These are phyloP conservation scores for Neocucurbitaria cava DNA, from an alignment of 2,329 filamentous ascomycete species.

Conservation along the genomic window DNA sequence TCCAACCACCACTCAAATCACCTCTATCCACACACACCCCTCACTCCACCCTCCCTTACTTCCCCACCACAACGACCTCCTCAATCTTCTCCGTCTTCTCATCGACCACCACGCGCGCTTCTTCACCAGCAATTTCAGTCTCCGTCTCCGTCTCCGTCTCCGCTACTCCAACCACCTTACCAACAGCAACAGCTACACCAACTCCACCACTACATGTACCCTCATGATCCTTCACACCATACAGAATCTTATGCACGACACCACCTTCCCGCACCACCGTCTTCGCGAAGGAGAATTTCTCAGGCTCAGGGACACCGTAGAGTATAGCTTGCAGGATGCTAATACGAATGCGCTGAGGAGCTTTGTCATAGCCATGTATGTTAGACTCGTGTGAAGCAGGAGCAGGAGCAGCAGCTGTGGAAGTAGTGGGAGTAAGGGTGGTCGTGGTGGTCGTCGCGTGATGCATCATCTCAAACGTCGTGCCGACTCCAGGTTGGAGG, in stretches of 20 bases:
- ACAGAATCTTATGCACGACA: background rate
- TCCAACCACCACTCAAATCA: too few relatives aligned
- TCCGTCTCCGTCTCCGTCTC: too few relatives aligned
- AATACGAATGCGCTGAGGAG: too few relatives aligned
- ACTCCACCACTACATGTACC: background rate
- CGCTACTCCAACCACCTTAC: background rate
- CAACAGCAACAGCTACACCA: background rate
- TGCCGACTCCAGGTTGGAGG: constrained; percentile 15
- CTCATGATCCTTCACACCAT: constrained; percentile 2
- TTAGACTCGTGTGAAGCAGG: background rate
- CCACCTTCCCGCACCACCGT: background rate
- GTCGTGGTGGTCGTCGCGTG: background rate
- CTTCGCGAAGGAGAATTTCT: background rate
- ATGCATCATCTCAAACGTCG: constrained; percentile 16
- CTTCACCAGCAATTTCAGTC: background rate
- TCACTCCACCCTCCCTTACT: background rate
- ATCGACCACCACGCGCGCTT: background rate
- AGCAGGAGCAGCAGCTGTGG: too few relatives aligned
- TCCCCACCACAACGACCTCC: background rate
- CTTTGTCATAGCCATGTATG: too few relatives aligned
- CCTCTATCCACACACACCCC: too few relatives aligned
- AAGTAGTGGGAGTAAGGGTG: too few relatives aligned
- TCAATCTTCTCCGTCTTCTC: background rate
- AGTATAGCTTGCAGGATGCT: constrained; percentile 18
- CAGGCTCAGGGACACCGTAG: constrained; percentile 20